Evolutionary conservation across 2,329 filamentous ascomycete species (phyloP), one percentile per base, ranked within the genome.

Genomic region (Neofusicoccum cordaticola): DNA sequence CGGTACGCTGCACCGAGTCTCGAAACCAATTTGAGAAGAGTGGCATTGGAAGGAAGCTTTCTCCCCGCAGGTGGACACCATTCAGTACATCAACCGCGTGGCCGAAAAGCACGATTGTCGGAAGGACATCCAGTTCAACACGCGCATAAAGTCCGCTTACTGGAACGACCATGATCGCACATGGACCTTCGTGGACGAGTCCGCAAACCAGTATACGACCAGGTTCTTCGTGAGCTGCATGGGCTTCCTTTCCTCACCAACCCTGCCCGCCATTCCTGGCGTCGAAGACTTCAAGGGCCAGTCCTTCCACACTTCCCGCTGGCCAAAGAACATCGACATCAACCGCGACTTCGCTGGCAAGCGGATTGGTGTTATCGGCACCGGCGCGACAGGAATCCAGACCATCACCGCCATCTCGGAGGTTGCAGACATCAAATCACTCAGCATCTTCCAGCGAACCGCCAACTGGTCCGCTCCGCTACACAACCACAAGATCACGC

Each of bases 81-180:
- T 70, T 13, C 65, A 65, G 3, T 77, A 76, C 60, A 68, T 75
- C n/a, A 47, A 67, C 2, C 68, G 68, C 51, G 69, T 77, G 0
- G 71, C 66, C 15, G 64, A 72, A 19, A 67, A 69, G 39, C 63
- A 68, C 53, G 17, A 68, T n/a, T 66, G 72, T 0, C 64, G 67
- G 4, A 51, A 64, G n/a, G 45, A 71, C 27, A 70, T 72, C 22
- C 64, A 68, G 17, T 69, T 71, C 44, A 64, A 67, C 17, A 70
- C 66, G 3, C 56, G 58, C 8, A 67, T 72, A 65, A 63, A 69
- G 67, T 22, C 50, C 12, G 50, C 50, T 1, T 12, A 35, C 11
- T 53, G 50, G 50, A 56, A 68, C 15, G 48, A 63, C 1, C 41
- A 34, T 1, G 8, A 17, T 1, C 56, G 65, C 6, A 50, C 12